These are phyloP conservation scores for Pseudopithomyces chartarum DNA, from an alignment of 2,329 filamentous ascomycete species.

Conservation along the genomic window DNA sequence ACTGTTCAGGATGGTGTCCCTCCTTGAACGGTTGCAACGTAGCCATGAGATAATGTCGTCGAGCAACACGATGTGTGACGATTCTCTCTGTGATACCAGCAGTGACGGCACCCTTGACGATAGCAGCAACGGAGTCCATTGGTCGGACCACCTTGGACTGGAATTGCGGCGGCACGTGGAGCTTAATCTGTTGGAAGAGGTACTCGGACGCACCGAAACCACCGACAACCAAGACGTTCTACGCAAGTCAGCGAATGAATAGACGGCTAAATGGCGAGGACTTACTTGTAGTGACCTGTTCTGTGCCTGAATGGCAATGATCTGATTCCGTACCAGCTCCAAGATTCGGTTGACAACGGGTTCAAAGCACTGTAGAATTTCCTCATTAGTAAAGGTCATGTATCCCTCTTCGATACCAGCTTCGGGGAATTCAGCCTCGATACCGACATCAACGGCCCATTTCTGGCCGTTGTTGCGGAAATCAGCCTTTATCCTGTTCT, in stretches of 20 bases:
- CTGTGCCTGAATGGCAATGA: slow-evolving; percentile 98
- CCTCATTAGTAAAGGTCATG: slow-evolving; percentile 99
- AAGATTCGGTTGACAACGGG: slow-evolving; percentile 96
- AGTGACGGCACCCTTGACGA: slow-evolving; percentile 97
- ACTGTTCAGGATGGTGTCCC: slow-evolving; percentile 96
- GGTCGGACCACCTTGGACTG: slow-evolving; percentile 97
- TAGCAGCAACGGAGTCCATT: slow-evolving; percentile 98
- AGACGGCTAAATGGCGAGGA: not conserved
- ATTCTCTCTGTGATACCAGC: slow-evolving; percentile 97
- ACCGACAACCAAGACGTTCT: slow-evolving; percentile 95
- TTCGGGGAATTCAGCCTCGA: slow-evolving; percentile 97
- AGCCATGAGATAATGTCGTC: slow-evolving; percentile 98
- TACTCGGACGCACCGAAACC: slow-evolving; percentile 98
- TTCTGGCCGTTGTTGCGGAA: slow-evolving; percentile 99
- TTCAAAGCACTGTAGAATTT: slow-evolving; percentile 98
- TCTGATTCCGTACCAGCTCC: slow-evolving; percentile 95
- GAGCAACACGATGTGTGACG: slow-evolving; percentile 93
- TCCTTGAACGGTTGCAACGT: slow-evolving; percentile 99
- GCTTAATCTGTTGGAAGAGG: slow-evolving; percentile 98
- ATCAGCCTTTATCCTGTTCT: slow-evolving; percentile 99
- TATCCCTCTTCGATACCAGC: slow-evolving; percentile 98
- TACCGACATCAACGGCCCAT: slow-evolving; percentile 98
- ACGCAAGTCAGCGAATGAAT: slow-evolving; percentile 28
- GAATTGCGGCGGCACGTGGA: slow-evolving; percentile 97
- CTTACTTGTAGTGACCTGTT: slow-evolving; percentile 83